phyloP scores from a whole-genome alignment of 352 stramenopile genomes.

The Phytophthora sojae region DNA sequence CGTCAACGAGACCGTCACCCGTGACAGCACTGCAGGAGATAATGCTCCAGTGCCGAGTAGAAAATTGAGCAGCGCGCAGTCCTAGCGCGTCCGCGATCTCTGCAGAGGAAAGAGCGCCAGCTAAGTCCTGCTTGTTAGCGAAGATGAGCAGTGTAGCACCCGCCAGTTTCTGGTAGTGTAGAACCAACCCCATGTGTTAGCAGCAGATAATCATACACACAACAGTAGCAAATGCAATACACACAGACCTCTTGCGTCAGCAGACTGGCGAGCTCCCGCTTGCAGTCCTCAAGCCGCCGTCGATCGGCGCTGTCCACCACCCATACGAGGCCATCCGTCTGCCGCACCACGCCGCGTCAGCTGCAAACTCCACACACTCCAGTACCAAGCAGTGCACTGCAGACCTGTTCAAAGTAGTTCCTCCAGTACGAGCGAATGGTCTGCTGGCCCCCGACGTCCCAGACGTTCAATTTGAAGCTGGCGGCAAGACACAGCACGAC shows the following conservation, averaged over 20 bases:
- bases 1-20: conserved; percentile 94
- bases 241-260: conserved; percentile 85
- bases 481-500: conserved; percentile 31
- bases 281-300: conserved; percentile 95
- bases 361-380: neutral
- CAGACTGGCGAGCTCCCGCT: conserved; percentile 88
- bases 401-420: conserved; percentile 98
- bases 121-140: conserved; percentile 99
- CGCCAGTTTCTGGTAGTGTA: conserved; percentile 91
- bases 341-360: neutral
- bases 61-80: conserved; percentile 83
- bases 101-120: conserved; percentile 87
- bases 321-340: conserved; percentile 99
- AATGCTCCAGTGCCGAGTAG: conserved; percentile 89
- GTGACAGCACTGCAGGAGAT: conserved; percentile 98
- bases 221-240: neutral
- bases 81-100: conserved; percentile 93
- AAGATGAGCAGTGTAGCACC: conserved; percentile 99
- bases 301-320: conserved; percentile 98
- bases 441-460: conserved; percentile 99
- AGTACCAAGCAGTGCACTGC: neutral
- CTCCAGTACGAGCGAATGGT: conserved; percentile 99
- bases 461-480: conserved; percentile 98
- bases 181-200: conserved; percentile 11
- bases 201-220: neutral